Evolutionary conservation across 2,329 filamentous ascomycete genomes (phyloP).

Genomic region (Furcasterigmium furcatum): DNA sequence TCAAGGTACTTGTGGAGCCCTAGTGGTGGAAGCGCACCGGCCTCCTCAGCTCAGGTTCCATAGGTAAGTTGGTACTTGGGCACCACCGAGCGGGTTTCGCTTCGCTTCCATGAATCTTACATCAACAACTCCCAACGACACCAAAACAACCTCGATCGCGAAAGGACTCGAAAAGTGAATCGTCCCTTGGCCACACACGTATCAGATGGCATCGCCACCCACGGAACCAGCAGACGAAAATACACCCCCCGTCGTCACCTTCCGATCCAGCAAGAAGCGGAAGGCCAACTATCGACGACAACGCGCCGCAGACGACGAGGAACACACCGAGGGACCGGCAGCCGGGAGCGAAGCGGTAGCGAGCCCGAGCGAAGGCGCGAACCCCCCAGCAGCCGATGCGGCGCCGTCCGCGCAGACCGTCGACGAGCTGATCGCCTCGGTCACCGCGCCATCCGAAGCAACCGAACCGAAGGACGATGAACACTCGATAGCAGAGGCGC

Average conservation of each 20-base stretch:
- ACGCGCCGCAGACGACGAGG: constrained; percentile 27
- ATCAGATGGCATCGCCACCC: constrained; percentile 17
- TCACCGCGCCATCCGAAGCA: neutral
- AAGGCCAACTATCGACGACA: constrained; percentile 51
- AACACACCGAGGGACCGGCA: constrained; percentile 9
- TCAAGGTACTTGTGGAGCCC: no score
- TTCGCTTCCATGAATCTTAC: no score
- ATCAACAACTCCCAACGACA: no score
- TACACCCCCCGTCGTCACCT: constrained; percentile 35
- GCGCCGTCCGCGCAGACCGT: constrained; percentile 9
- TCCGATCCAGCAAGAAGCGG: constrained; percentile 57
- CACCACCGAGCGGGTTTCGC: no score
- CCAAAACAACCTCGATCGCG: no score
- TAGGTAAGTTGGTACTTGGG: no score
- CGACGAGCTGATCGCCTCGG: constrained; percentile 5
- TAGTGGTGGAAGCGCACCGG: no score
- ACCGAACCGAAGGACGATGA: no score
- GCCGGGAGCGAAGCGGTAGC: neutral
- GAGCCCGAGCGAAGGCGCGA: constrained; percentile 6
- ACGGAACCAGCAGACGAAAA: constrained; percentile 13
- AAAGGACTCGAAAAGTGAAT: no score
- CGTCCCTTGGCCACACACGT: neutral
- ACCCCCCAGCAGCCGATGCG: constrained; percentile 4
- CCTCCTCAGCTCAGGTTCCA: no score
- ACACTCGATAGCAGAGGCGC: constrained; percentile 35